Evolutionary conservation across 176 grass and related monocot species (phyloP).

Genomic region (Eleusine indica): DNA sequence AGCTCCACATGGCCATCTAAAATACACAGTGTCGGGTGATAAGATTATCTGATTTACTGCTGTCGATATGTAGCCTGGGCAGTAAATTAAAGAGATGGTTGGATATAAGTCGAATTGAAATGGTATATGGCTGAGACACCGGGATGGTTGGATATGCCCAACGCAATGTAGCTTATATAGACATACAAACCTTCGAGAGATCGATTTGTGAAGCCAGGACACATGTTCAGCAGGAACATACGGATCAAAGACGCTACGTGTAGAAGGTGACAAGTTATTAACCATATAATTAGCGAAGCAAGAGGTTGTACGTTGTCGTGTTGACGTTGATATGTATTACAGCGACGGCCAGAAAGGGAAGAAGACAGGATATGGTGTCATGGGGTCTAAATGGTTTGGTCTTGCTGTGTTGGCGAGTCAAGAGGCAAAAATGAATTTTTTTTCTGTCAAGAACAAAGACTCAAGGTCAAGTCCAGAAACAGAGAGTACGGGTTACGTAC

Average conservation of each 20-base stretch:
- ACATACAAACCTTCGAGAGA: neutral
- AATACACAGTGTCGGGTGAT: neutral
- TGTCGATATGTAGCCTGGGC: neutral
- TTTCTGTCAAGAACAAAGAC: neutral
- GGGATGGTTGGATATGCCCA: neutral
- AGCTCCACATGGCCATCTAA: conserved; percentile 12
- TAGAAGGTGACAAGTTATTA: neutral
- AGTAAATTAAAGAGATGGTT: neutral
- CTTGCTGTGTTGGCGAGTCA: neutral
- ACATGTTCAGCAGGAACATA: neutral
- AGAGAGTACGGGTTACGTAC: neutral
- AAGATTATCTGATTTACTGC: neutral
- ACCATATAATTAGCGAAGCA: neutral
- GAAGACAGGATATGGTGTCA: neutral
- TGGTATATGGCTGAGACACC: too few relatives aligned
- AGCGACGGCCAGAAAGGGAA: neutral
- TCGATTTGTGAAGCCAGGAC: neutral
- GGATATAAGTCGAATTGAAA: neutral
- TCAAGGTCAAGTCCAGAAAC: neutral
- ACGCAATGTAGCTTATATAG: conserved; percentile 3
- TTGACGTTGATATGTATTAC: neutral
- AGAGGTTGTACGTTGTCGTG: neutral
- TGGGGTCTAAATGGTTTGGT: neutral
- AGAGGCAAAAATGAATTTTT: neutral
- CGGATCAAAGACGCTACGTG: conserved; percentile 18